Evolutionary conservation across 78 protist species (phyloP).

Genomic region (slime mould (Dictyostelium discoideum)): dicty_2.7 NC_007089.4:5413501-5414000

Average conservation of each 20-base stretch:
- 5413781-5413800: neutral
- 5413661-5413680: neutral
- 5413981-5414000: neutral
- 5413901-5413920: neutral
- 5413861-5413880: constrained; percentile 9
- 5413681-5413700: neutral
- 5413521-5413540: constrained; percentile 25
- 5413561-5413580: constrained; percentile 5
- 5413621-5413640: neutral
- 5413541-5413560: constrained; percentile 33
- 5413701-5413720: neutral
- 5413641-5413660: neutral
- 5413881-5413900: constrained; percentile 43
- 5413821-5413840: neutral
- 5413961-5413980: neutral
- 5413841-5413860: neutral
- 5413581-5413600: neutral
- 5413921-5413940: constrained; percentile 20
- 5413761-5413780: neutral
- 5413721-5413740: constrained; percentile 53
- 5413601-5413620: neutral
- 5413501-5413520: neutral
- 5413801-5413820: neutral
- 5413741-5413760: constrained; percentile 21
- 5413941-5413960: constrained; percentile 26